A percentile compares a stretch with the other conserved stretches of the same genome.
Evolutionary conservation across 176 grass and related monocot genomes (phyloP).

Genomic region (Thinopyrum elongatum): DNA sequence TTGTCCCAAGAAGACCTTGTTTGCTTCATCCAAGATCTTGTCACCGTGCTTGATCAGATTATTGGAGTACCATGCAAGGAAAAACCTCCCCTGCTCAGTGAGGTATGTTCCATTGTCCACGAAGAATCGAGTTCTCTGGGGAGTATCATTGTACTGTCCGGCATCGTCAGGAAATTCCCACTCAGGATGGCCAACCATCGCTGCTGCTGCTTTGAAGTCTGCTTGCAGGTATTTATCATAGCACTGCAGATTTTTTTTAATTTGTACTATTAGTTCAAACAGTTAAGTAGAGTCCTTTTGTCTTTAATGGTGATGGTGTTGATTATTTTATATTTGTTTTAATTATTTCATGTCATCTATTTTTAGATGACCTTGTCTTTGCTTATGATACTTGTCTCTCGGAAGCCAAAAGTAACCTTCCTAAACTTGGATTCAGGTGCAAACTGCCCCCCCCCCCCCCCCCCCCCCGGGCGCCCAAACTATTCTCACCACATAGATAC

Average conservation of each 20-base stretch:
- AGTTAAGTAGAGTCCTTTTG: neutral
- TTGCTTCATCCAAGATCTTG: constrained; percentile 75
- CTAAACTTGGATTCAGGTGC: too few relatives aligned
- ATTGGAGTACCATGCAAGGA: constrained; percentile 92
- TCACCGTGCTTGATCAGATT: constrained; percentile 80
- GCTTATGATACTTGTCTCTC: constrained; percentile 1
- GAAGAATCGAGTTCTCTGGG: constrained; percentile 66
- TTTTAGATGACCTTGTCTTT: neutral
- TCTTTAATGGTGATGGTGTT: neutral
- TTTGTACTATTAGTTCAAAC: neutral
- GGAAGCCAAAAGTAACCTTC: neutral
- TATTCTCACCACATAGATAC: too few relatives aligned
- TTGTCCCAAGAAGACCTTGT: constrained; percentile 68
- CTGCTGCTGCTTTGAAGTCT: constrained; percentile 63
- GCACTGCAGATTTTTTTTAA: constrained; percentile 55
- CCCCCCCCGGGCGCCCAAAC: too few relatives aligned
- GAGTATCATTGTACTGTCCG: constrained; percentile 70
- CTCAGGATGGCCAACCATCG: constrained; percentile 64
- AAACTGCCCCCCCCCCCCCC: too few relatives aligned
- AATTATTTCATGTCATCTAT: neutral
- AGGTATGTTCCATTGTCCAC: constrained; percentile 55
- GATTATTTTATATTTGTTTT: neutral
- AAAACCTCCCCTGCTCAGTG: constrained; percentile 67
- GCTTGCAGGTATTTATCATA: constrained; percentile 74
- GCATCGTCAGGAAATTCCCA: constrained; percentile 77